phyloP scores from a whole-genome alignment of 352 stramenopile species.

The Thraustochytrium sp. region DNA sequence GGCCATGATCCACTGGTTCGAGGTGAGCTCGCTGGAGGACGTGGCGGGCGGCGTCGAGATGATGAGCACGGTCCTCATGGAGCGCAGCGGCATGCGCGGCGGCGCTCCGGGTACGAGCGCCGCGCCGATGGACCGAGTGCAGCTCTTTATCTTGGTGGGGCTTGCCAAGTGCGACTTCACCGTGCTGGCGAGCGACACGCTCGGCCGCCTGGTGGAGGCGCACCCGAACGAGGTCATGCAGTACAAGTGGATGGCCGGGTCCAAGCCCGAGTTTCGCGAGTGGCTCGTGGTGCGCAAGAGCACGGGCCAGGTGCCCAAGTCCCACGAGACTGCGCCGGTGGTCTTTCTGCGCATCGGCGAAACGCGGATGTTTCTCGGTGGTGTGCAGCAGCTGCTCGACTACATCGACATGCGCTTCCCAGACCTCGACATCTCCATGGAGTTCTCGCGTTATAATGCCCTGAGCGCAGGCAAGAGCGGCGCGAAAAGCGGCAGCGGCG shows the following conservation, averaged over 20 bases:
- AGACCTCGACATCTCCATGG: not conserved
- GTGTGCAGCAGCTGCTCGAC: not conserved
- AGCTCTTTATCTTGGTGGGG: conserved; percentile 23
- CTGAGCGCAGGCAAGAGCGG: not conserved
- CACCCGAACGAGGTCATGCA: not conserved
- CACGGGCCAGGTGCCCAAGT: conserved; percentile 2
- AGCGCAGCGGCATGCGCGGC: not conserved
- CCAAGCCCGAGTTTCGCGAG: not conserved
- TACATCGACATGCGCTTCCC: not conserved
- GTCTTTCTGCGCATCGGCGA: conserved; percentile 7
- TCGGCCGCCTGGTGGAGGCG: not conserved
- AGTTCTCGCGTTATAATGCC: not conserved
- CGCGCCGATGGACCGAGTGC: not conserved
- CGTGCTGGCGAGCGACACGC: not conserved
- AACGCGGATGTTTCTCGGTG: conserved; percentile 15
- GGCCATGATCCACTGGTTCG: not conserved
- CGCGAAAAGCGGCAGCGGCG: not conserved
- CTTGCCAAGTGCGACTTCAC: not conserved
- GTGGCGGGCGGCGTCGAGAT: not conserved
- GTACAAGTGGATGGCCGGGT: conserved; percentile 24
- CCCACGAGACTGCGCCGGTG: conserved; percentile 6
- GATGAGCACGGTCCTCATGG: not conserved
- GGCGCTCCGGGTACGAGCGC: not conserved
- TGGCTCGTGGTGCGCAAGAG: conserved; percentile 11
- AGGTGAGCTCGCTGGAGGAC: not conserved